Percentiles rank a stretch among this genome's conserved stretches.
These are phyloP conservation scores for Camelina neglecta DNA, from an alignment of 345 rosid genomes.

Conservation along the genomic window DNA sequence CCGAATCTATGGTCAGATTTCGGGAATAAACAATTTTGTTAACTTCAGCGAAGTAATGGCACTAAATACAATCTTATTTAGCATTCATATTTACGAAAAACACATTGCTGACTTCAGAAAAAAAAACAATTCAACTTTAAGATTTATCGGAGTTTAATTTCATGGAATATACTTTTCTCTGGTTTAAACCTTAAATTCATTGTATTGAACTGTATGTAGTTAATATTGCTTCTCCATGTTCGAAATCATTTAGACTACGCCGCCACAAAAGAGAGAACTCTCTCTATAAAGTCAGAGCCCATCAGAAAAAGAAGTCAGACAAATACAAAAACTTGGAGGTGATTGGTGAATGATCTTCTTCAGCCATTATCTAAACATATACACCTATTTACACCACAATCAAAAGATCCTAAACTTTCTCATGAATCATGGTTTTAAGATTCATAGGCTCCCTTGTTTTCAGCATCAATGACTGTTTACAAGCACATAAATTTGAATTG, in stretches of 20 bases:
- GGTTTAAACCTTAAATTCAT: not conserved
- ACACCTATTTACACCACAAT: conserved; percentile 36
- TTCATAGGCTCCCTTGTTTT: conserved; percentile 31
- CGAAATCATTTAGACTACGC: not conserved
- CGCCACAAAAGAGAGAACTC: not conserved
- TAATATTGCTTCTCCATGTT: not conserved
- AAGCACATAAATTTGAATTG: conserved; percentile 22
- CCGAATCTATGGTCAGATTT: not conserved
- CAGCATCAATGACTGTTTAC: conserved; percentile 32
- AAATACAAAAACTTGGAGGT: conserved; percentile 31
- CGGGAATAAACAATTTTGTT: not conserved
- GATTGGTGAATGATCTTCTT: conserved; percentile 33
- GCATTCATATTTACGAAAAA: too few relatives aligned
- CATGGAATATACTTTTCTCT: not conserved
- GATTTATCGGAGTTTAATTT: not conserved
- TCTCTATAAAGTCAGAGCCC: not conserved
- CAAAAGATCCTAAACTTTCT: conserved; percentile 33
- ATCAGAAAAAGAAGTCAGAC: not conserved
- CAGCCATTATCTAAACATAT: conserved; percentile 36
- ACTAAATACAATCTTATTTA: too few relatives aligned
- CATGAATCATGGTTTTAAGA: conserved; percentile 32
- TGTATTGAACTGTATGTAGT: not conserved
- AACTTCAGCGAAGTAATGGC: not conserved
- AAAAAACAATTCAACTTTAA: not conserved
- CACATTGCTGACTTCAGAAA: not conserved